phyloP scores from a whole-genome alignment of 495 filamentous ascomycete genomes.

The Penicillium ucsense region DNA sequence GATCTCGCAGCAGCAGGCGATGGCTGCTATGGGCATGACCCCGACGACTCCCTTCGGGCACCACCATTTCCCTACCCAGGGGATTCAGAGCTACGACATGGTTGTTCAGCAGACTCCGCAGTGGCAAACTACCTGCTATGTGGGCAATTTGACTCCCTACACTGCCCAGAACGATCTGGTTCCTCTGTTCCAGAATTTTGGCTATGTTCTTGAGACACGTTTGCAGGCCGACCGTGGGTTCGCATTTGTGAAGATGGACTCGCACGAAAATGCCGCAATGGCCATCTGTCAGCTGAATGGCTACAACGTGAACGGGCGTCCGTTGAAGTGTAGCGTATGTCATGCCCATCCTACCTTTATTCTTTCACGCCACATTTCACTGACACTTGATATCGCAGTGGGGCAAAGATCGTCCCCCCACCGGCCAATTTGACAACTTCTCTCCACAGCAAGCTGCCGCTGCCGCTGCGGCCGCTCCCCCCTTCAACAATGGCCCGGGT shows the following conservation, averaged over 20 bases:
- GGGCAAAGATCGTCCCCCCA: slow-evolving; percentile 97
- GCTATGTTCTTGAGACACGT: slow-evolving; percentile 91
- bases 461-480: slow-evolving; percentile 23
- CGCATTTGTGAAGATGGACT: slow-evolving; percentile 99
- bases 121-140: slow-evolving; percentile 99
- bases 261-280: slow-evolving; percentile 96
- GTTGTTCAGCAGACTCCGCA: slow-evolving; percentile 92
- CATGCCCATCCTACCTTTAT: neutral
- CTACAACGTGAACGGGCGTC: slow-evolving; percentile 95
- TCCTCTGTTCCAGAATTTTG: slow-evolving; percentile 96
- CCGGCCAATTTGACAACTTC: slow-evolving; percentile 71
- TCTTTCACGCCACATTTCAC: slow-evolving; percentile 5
- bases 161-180: slow-evolving; percentile 93
- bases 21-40: slow-evolving; percentile 98
- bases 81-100: slow-evolving; percentile 96
- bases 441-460: slow-evolving; percentile 52
- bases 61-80: slow-evolving; percentile 96
- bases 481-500: slow-evolving; percentile 60
- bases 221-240: slow-evolving; percentile 98
- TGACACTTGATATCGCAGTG: slow-evolving; percentile 51
- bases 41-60: slow-evolving; percentile 94
- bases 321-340: slow-evolving; percentile 96
- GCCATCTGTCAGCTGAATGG: slow-evolving; percentile 95
- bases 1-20: slow-evolving; percentile 92
- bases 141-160: slow-evolving; percentile 96